Base-by-base conservation (phyloP, 2,329 filamentous ascomycete species). In the Stachybotrys echinatus region DNA sequence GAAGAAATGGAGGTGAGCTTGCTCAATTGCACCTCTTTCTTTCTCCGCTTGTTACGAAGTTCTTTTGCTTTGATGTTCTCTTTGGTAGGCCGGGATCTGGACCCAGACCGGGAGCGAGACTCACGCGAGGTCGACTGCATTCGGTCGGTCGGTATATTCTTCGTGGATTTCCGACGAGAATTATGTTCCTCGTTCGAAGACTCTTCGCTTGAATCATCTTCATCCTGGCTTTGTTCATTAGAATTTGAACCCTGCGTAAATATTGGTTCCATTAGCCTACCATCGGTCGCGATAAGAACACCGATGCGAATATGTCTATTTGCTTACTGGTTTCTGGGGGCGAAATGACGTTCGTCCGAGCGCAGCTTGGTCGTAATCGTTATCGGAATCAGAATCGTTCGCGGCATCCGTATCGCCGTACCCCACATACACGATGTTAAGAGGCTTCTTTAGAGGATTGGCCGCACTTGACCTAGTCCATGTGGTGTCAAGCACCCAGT, bases 401-500 rank as follows among this genome's bases (percentile, higher is more conserved):
- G 62, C 60, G 18, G 64, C 67, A 61, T 79, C 76, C 50, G 79
- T 72, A 48, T 77, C 74, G 8, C 75, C 74, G 52, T 75, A 80
- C 20, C 74, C 73, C 53, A 79, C 70, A 51, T 84, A 83, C 45
- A 88, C 78, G 34, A 92, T 75, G 48, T 76, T 75, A 48, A 81
- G 63, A 22, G 70, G 71, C 39, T 69, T 60, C 50, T 72, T 65
- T 42, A 67, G 53, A 49, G 57, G 57, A 56, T 59, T 60, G 19
- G 54, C 51, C 21, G 65, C 59, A 48, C 57, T 57, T 12, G 55
- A 42, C 17, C 60, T 54, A 34, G 55, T 48, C 45, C 58, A 55
- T 17, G 59, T 57, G 48, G 81, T 76, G 53, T 82, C 83, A 49
- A 92, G 70, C 18, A 88, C 85, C 88, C 88, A 92, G 63, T 85